Evolutionary conservation across 345 rosid species (phyloP).

Genomic region (Brassica napus): Da-Ae NC_063434.1:10836501-10837000

Average conservation of each 20-base stretch:
- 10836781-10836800: neutral
- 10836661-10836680: neutral
- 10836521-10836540: neutral
- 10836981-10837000: no score
- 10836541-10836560: no score
- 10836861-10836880: no score
- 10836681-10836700: neutral
- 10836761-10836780: neutral
- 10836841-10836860: no score
- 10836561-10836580: no score
- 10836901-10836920: no score
- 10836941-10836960: no score
- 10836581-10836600: constrained; percentile 89
- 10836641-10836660: constrained; percentile 9
- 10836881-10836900: no score
- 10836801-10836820: no score
- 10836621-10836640: constrained; percentile 66
- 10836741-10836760: neutral
- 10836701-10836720: neutral
- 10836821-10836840: no score
- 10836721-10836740: neutral
- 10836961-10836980: no score
- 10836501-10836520: neutral
- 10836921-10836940: no score
- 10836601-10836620: constrained; percentile 67